Conservation (phyloP, 768 basidiomycete species). For the Termitomyces sp. region DNA sequence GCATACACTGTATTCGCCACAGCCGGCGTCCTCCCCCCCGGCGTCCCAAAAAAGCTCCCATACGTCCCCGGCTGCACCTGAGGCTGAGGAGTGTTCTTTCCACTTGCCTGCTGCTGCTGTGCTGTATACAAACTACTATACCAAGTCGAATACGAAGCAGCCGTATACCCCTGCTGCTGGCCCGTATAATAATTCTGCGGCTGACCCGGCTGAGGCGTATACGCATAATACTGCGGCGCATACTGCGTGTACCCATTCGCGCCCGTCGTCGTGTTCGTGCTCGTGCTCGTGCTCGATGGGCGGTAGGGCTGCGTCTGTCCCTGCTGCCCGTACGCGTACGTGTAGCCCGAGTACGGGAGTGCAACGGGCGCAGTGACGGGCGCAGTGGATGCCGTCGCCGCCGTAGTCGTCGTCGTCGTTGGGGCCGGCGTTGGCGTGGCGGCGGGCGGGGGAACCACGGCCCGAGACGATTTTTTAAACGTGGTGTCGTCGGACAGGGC, state of each 20-base stretch:
- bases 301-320: conserved; percentile 17
- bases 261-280: background rate
- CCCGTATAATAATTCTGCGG: conserved; percentile 34
- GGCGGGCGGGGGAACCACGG: conserved; percentile 27
- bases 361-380: conserved; percentile 20
- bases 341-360: conserved; percentile 30
- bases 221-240: conserved; percentile 27
- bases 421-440: background rate
- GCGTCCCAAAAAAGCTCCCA: conserved; percentile 22
- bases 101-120: conserved; percentile 23
- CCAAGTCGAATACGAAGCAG: conserved; percentile 30
- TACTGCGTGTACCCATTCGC: conserved; percentile 22
- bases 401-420: conserved; percentile 22
- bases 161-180: conserved; percentile 33
- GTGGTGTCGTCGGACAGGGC: conserved; percentile 78
- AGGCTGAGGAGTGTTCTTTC: conserved; percentile 45
- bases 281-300: conserved; percentile 4
- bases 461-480: conserved; percentile 49
- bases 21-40: conserved; percentile 19
- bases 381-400: conserved; percentile 22
- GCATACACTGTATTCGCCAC: conserved; percentile 27
- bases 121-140: conserved; percentile 28
- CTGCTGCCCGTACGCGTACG: conserved; percentile 31
- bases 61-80: conserved; percentile 17
- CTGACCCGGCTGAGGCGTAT: conserved; percentile 10